Evolutionary conservation across 352 stramenopile species (phyloP).

Genomic region (Pythium volutum): DNA sequence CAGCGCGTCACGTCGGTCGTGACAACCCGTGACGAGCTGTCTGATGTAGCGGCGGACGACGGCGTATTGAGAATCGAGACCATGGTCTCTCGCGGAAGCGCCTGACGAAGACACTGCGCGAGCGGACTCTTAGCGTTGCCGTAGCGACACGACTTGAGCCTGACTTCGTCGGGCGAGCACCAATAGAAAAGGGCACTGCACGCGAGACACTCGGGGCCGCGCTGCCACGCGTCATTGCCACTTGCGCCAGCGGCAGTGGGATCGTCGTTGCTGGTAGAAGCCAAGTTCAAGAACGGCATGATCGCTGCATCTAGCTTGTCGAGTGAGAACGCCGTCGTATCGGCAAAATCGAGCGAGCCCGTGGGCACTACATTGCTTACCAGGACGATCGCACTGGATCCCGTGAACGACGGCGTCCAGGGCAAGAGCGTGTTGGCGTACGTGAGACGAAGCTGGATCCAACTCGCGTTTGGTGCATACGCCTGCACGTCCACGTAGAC

Average conservation of each 20-base stretch:
- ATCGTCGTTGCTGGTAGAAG: neutral
- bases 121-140: constrained; percentile 13
- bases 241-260: neutral
- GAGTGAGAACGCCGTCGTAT: constrained; percentile 7
- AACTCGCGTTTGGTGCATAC: neutral
- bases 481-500: constrained; percentile 4
- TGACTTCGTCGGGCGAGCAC: neutral
- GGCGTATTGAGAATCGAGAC: neutral
- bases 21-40: neutral
- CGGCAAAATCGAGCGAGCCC: constrained; percentile 8
- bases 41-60: neutral
- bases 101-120: constrained; percentile 14
- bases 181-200: constrained; percentile 15
- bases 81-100: neutral
- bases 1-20: constrained; percentile 15
- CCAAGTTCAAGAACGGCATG: neutral
- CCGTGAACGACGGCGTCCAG: constrained; percentile 5
- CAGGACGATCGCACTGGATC: neutral
- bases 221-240: constrained; percentile 6
- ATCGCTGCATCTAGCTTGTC: neutral
- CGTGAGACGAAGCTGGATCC: constrained; percentile 16
- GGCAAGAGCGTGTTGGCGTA: constrained; percentile 13
- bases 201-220: constrained; percentile 10
- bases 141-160: constrained; percentile 7
- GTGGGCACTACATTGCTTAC: neutral